phyloP scores from a whole-genome alignment of 768 basidiomycete genomes.

The Trametes coccinea region DNA sequence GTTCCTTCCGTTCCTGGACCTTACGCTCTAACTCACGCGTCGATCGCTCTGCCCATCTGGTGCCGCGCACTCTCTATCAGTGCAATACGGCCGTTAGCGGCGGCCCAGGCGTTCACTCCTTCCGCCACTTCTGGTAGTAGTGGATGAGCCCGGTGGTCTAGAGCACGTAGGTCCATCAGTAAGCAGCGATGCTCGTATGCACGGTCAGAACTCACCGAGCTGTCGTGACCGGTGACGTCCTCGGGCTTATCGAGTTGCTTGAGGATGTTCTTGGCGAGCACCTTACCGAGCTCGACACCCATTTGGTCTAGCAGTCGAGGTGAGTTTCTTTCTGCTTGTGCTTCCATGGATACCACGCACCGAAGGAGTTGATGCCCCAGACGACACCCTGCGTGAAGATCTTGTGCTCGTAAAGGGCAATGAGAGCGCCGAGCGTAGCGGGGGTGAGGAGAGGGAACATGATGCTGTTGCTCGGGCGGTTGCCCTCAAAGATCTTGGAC shows the following conservation, averaged over 20 bases:
- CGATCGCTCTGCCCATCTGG: background rate
- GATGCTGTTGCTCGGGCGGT: slow-evolving; percentile 95
- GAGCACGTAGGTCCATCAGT: slow-evolving; percentile 9
- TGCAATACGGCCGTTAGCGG: background rate
- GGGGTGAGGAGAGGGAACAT: slow-evolving; percentile 94
- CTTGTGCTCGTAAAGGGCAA: slow-evolving; percentile 97
- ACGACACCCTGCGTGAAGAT: slow-evolving; percentile 97
- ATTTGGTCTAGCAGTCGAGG: slow-evolving; percentile 74
- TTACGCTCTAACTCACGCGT: background rate
- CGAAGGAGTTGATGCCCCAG: slow-evolving; percentile 99
- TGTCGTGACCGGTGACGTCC: slow-evolving; percentile 87
- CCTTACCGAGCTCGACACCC: slow-evolving; percentile 98
- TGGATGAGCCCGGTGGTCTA: slow-evolving; percentile 96
- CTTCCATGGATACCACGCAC: slow-evolving; percentile 41
- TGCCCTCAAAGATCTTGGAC: slow-evolving; percentile 98
- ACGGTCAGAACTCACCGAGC: slow-evolving; percentile 50
- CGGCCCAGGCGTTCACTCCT: slow-evolving; percentile 40
- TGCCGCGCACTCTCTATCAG: background rate
- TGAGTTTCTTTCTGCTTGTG: background rate
- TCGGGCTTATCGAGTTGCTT: slow-evolving; percentile 78
- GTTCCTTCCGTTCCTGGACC: background rate
- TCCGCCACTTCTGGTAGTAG: slow-evolving; percentile 90
- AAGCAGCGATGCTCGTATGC: slow-evolving; percentile 2
- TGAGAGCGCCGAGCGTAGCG: slow-evolving; percentile 81
- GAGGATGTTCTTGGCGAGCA: slow-evolving; percentile 94